phyloP scores from a whole-genome alignment of 2,329 filamentous ascomycete genomes.

The Malbranchea zuffiana region DNA sequence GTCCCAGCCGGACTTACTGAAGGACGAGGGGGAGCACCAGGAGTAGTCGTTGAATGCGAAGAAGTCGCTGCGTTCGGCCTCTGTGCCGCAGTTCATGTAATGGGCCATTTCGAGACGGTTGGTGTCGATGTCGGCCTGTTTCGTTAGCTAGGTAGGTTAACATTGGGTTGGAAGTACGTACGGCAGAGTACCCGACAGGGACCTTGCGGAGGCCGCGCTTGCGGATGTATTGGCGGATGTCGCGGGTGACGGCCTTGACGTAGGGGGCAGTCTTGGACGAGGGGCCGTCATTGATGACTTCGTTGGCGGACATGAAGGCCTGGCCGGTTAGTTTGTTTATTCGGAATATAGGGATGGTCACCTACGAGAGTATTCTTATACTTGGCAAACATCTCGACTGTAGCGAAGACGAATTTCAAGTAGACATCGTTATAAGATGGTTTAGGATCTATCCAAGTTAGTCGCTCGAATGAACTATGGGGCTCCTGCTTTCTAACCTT shows the following conservation, averaged over 20 bases:
- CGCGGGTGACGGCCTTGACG: slow-evolving; percentile 68
- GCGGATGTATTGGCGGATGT: slow-evolving; percentile 61
- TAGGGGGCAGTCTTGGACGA: slow-evolving; percentile 59
- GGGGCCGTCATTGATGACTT: slow-evolving; percentile 60
- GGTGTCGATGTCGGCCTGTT: slow-evolving; percentile 61
- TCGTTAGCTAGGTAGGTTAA: too few relatives aligned
- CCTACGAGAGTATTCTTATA: slow-evolving; percentile 66
- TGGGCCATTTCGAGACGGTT: slow-evolving; percentile 78
- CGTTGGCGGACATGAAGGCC: slow-evolving; percentile 74
- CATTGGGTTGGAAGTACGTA: slow-evolving; percentile 18
- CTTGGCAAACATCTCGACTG: slow-evolving; percentile 69
- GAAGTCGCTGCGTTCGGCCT: slow-evolving; percentile 77
- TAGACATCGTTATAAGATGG: slow-evolving; percentile 79
- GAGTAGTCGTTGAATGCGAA: slow-evolving; percentile 81
- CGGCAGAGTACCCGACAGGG: slow-evolving; percentile 61
- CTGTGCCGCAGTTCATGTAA: slow-evolving; percentile 88
- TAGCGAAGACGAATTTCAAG: slow-evolving; percentile 76
- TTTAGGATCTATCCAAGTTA: slow-evolving; percentile 42
- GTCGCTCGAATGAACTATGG: not conserved
- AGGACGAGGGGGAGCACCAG: slow-evolving; percentile 68
- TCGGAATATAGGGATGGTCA: not conserved
- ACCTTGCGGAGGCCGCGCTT: slow-evolving; percentile 51
- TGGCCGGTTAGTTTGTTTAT: not conserved
- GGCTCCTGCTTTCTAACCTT: slow-evolving; percentile 5
- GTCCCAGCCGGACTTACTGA: slow-evolving; percentile 65